Evolutionary conservation across 805 yeast genomes (phyloP).

Genomic region (Teunomyces funiuensis): DNA sequence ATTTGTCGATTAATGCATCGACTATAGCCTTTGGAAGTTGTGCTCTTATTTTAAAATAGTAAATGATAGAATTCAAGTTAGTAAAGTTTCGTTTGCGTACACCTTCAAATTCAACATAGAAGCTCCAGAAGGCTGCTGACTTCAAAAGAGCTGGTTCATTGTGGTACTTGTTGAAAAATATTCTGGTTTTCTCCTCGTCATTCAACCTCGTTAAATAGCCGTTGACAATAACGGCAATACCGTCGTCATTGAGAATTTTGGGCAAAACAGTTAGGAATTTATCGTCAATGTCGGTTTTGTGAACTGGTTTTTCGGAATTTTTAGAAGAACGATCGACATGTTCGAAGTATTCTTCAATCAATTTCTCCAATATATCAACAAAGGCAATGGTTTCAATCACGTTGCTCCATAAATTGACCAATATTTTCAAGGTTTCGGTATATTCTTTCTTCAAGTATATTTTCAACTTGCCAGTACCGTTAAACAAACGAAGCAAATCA

Average conservation of each 20-base stretch:
- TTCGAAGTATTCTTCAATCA: slow-evolving; percentile 13
- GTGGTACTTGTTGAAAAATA: slow-evolving; percentile 30
- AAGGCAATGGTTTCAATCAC: background rate
- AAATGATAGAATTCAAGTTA: slow-evolving; percentile 46
- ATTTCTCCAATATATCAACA: slow-evolving; percentile 11
- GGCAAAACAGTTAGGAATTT: slow-evolving; percentile 19
- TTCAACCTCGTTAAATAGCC: slow-evolving; percentile 23
- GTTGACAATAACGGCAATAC: slow-evolving; percentile 37
- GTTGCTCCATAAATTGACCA: slow-evolving; percentile 13
- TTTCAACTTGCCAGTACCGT: slow-evolving; percentile 15
- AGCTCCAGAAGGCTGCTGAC: slow-evolving; percentile 56
- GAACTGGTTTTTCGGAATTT: slow-evolving; percentile 12
- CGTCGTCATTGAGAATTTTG: slow-evolving; percentile 39
- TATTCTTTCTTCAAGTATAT: slow-evolving; percentile 20
- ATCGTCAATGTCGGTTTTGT: slow-evolving; percentile 1
- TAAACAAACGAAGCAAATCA: slow-evolving; percentile 23
- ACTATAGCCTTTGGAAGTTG: slow-evolving; percentile 48
- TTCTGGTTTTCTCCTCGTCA: slow-evolving; percentile 13
- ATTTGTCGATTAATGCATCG: slow-evolving; percentile 40
- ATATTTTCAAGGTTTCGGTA: slow-evolving; percentile 12
- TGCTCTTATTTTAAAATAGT: slow-evolving; percentile 44
- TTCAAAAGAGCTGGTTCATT: slow-evolving; percentile 31
- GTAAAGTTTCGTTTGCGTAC: slow-evolving; percentile 39
- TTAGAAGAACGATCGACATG: slow-evolving; percentile 16
- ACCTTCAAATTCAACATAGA: slow-evolving; percentile 54